Conservation (phyloP, 306 rosid genomes). For the Argentina anserina region DNA sequence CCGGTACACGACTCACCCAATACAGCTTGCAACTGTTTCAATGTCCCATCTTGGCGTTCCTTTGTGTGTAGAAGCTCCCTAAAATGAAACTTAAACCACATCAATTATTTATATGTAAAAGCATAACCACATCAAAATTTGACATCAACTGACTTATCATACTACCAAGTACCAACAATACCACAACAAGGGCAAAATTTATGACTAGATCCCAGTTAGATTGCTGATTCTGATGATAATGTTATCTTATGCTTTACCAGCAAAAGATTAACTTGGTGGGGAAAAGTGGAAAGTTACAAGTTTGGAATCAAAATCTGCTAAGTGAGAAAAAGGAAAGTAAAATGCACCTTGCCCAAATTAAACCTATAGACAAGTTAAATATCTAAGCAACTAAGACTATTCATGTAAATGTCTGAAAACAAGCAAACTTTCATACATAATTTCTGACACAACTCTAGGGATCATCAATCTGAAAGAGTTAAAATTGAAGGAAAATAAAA, state of each 20-base stretch:
- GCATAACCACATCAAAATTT: conserved; percentile 10
- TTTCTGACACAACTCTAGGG: neutral
- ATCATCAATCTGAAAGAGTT: conserved; percentile 4
- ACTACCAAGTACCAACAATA: neutral
- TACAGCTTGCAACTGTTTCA: conserved; percentile 42
- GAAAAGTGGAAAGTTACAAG: neutral
- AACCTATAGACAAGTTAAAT: neutral
- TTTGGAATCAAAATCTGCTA: neutral
- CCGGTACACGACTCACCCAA: conserved; percentile 55
- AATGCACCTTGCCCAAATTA: neutral
- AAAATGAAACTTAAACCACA: conserved; percentile 22
- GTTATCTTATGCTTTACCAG: neutral
- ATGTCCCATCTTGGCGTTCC: conserved; percentile 55
- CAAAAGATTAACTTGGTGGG: conserved; percentile 1
- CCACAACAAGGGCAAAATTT: neutral
- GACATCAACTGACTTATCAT: conserved; percentile 8
- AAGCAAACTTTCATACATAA: neutral
- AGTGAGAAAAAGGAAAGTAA: neutral
- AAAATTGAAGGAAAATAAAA: neutral
- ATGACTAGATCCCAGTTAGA: neutral
- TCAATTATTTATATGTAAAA: neutral
- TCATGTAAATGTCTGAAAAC: neutral
- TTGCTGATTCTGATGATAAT: neutral
- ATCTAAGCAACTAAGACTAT: neutral
- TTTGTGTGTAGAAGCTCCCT: conserved; percentile 68